These are phyloP conservation scores for Echinochloa phyllopogon DNA, from an alignment of 176 grass and related monocot species.

Conservation along the genomic window DNA sequence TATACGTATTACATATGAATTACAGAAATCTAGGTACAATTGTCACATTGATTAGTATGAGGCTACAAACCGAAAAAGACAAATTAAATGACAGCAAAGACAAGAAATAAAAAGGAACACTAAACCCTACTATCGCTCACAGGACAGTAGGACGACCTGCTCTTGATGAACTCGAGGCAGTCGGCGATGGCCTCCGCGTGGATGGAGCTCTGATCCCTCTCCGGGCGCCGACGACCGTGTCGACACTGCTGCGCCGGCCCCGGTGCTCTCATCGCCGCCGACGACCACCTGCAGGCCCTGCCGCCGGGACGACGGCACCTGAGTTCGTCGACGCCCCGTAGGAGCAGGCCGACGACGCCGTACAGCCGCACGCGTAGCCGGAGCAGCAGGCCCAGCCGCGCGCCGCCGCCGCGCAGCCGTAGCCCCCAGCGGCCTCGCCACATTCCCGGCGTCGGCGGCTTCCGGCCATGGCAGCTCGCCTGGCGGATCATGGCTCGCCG, in stretches of 20 bases:
- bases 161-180: conserved; percentile 74
- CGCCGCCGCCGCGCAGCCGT: conserved; percentile 1
- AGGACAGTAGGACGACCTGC: conserved; percentile 35
- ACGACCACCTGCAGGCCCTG: background rate
- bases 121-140: conserved; percentile 30
- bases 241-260: background rate
- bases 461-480: conserved; percentile 2
- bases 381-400: conserved; percentile 43
- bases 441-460: background rate
- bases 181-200: conserved; percentile 65
- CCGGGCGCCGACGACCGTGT: background rate
- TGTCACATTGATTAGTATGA: background rate
- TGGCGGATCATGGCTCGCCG: background rate
- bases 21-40: background rate
- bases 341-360: conserved; percentile 34
- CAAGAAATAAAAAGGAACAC: background rate
- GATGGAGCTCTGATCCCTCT: conserved; percentile 49
- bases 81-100: background rate
- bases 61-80: background rate
- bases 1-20: background rate
- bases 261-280: background rate
- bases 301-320: conserved; percentile 29
- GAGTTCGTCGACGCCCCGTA: conserved; percentile 41
- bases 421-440: background rate
- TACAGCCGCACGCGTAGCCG: conserved; percentile 43